Percentiles rank a stretch among this genome's conserved stretches.
These are phyloP conservation scores for Hymenoscyphus fructigenus DNA, from an alignment of 2,329 filamentous ascomycete genomes.

Conservation along the genomic window DNA sequence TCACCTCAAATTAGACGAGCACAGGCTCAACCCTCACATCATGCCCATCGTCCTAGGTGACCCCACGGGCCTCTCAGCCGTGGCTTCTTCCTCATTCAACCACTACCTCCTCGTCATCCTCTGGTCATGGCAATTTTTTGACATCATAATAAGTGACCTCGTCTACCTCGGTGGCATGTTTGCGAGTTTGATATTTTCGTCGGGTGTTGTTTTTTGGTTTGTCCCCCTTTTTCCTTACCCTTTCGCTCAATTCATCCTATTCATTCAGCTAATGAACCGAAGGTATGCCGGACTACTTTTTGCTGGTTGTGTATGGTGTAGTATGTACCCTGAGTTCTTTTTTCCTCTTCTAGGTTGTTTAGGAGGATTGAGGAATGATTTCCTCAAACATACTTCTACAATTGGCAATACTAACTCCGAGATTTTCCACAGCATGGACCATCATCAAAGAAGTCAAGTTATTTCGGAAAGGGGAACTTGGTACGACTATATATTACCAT, in stretches of 20 bases:
- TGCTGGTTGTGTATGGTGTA: background rate
- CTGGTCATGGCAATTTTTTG: conserved; percentile 4
- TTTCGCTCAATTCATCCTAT: background rate
- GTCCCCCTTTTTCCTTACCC: background rate
- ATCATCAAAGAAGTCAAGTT: background rate
- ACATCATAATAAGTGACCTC: background rate
- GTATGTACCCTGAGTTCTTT: too few species aligned
- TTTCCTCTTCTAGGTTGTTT: too few species aligned
- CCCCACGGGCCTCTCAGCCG: background rate
- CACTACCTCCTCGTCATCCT: conserved; percentile 1
- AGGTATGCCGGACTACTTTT: background rate
- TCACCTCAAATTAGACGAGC: too few species aligned
- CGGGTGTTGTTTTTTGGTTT: background rate
- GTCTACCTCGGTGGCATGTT: background rate
- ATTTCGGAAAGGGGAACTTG: background rate
- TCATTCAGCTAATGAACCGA: background rate
- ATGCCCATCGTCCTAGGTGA: conserved; percentile 10
- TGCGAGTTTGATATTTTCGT: background rate
- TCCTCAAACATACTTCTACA: too few species aligned
- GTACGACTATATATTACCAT: background rate
- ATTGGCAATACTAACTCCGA: too few species aligned
- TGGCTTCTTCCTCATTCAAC: background rate
- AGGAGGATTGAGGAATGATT: too few species aligned
- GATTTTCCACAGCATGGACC: background rate
- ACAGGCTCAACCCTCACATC: background rate